Evolutionary conservation across 106 monocot genomes (phyloP).

Genomic region (Allium sativum): DNA sequence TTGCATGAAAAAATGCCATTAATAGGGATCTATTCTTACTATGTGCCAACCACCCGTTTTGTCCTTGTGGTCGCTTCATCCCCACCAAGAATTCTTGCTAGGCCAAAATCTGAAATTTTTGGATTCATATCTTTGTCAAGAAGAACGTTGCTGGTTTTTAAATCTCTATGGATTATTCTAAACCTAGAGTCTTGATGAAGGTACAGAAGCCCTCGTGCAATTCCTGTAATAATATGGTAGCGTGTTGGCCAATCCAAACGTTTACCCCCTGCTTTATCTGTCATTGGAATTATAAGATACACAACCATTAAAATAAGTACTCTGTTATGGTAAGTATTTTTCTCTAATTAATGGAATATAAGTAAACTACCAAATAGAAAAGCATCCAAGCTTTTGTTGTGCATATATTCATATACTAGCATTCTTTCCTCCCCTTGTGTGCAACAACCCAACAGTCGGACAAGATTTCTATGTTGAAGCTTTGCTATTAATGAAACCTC

Average conservation of each 20-base stretch:
- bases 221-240: conserved; percentile 11
- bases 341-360: no score
- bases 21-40: not conserved
- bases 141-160: conserved; percentile 17
- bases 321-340: no score
- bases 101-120: conserved; percentile 25
- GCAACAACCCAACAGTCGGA: no score
- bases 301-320: no score
- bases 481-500: no score
- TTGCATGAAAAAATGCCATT: not conserved
- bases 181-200: conserved; percentile 27
- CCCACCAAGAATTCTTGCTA: conserved; percentile 23
- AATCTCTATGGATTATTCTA: conserved; percentile 21
- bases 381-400: no score
- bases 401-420: no score
- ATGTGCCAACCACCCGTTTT: conserved; percentile 12
- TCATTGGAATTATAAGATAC: no score
- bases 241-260: conserved; percentile 8
- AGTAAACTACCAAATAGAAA: no score
- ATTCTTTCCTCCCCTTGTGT: no score
- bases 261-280: not conserved
- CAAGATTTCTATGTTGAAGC: no score
- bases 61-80: conserved; percentile 7
- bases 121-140: conserved; percentile 21
- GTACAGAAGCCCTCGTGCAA: conserved; percentile 19